Conservation (phyloP, 2,329 filamentous ascomycete species). For the Colletotrichum sp. region DNA sequence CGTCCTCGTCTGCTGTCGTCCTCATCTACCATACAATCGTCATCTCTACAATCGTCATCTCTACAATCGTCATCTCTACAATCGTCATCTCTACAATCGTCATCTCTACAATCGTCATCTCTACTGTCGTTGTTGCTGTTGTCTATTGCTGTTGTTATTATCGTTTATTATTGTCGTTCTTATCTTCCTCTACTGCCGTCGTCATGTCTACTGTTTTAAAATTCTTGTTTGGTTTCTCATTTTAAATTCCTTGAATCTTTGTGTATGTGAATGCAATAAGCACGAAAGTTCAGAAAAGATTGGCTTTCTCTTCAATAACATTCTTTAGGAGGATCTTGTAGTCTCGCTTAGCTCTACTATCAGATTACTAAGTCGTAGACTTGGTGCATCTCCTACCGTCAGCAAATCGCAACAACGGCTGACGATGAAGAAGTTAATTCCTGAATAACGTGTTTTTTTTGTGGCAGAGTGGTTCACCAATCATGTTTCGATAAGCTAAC, state of each 20-base stretch:
- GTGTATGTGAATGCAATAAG: too few relatives aligned
- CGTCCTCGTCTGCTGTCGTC: background rate
- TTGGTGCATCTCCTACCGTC: background rate
- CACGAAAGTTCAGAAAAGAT: background rate
- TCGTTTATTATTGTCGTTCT: background rate
- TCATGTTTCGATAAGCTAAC: background rate
- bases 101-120: background rate
- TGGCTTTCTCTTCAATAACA: fast-evolving
- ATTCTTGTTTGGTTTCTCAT: background rate
- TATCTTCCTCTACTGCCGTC: background rate
- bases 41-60: too few relatives aligned
- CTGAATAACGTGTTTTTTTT: background rate
- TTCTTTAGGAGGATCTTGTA: background rate
- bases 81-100: too few relatives aligned
- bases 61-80: too few relatives aligned
- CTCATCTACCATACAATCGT: too few relatives aligned
- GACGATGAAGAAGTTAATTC: background rate
- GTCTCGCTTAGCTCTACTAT: background rate
- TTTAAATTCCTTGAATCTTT: too few relatives aligned
- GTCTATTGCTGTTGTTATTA: background rate
- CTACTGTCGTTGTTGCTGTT: background rate
- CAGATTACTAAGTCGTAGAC: background rate
- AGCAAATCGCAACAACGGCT: background rate
- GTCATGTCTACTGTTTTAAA: background rate
- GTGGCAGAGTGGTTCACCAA: background rate